Conservation (phyloP, 2,329 filamentous ascomycete species). For the Thielaviopsis populi region DNA sequence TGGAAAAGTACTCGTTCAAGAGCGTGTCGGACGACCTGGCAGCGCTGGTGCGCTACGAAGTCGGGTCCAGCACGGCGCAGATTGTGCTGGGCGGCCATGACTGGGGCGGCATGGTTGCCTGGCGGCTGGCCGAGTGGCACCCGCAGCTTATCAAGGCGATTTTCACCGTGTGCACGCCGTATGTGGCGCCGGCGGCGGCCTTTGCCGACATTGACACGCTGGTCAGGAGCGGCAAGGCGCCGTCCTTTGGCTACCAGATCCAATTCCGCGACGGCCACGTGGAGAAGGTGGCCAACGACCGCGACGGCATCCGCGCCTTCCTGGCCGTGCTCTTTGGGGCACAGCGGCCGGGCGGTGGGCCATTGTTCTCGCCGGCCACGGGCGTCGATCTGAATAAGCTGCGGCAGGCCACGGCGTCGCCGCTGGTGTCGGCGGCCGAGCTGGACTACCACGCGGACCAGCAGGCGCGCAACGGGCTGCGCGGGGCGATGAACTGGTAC, state of each 20-base stretch:
- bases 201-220: constrained; percentile 45
- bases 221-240: constrained; percentile 37
- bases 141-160: constrained; percentile 58
- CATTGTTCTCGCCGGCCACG: constrained; percentile 38
- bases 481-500: constrained; percentile 82
- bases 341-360: constrained; percentile 24
- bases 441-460: constrained; percentile 62
- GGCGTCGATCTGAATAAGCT: constrained; percentile 48
- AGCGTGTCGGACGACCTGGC: constrained; percentile 60
- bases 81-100: constrained; percentile 86
- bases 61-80: constrained; percentile 28
- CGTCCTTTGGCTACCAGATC: constrained; percentile 71
- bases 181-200: constrained; percentile 35
- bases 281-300: constrained; percentile 41
- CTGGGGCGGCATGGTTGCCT: constrained; percentile 72
- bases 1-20: constrained; percentile 54
- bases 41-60: constrained; percentile 46
- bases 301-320: constrained; percentile 52
- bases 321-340: constrained; percentile 57
- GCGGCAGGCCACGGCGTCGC: constrained; percentile 43
- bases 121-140: constrained; percentile 58
- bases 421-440: constrained; percentile 51
- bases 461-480: constrained; percentile 57
- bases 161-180: constrained; percentile 72
- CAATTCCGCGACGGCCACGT: constrained; percentile 58